Evolutionary conservation across 148 eudicot species (phyloP).

Genomic region (Tetragonia tetragonoides): DNA sequence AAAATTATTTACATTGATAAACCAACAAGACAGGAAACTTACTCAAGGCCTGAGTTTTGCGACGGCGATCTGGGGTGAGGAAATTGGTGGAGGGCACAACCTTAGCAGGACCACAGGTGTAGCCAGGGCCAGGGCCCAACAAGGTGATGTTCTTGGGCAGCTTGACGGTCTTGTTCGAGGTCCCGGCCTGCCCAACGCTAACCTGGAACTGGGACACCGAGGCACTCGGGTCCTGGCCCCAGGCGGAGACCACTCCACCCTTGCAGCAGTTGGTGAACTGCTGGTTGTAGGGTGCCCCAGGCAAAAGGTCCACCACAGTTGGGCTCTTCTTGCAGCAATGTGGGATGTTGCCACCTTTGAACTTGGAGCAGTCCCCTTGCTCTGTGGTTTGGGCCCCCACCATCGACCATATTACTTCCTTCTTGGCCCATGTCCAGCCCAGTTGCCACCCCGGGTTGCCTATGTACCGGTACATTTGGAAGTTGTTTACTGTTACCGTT

Average conservation of each 20-base stretch:
- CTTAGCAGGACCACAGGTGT: slow-evolving; percentile 97
- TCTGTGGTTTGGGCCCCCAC: slow-evolving; percentile 82
- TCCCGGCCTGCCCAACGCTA: slow-evolving; percentile 83
- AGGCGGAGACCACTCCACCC: slow-evolving; percentile 67
- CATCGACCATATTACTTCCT: slow-evolving; percentile 92
- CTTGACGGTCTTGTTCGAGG: slow-evolving; percentile 66
- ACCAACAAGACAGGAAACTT: slow-evolving; percentile 22
- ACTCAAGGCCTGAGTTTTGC: slow-evolving; percentile 82
- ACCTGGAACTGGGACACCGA: slow-evolving; percentile 71
- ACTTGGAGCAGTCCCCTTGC: slow-evolving; percentile 93
- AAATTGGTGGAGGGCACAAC: slow-evolving; percentile 72
- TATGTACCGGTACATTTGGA: slow-evolving; percentile 82
- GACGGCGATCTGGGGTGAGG: slow-evolving; percentile 51
- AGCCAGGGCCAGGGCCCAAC: slow-evolving; percentile 85
- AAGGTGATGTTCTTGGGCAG: slow-evolving; percentile 81
- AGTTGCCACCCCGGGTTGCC: slow-evolving; percentile 80
- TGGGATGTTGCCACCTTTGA: slow-evolving; percentile 65
- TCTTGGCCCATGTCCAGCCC: slow-evolving; percentile 94
- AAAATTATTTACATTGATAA: too few relatives aligned
- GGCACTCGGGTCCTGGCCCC: slow-evolving; percentile 73
- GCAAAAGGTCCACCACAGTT: slow-evolving; percentile 71
- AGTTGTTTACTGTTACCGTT: slow-evolving; percentile 69
- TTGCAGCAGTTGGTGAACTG: slow-evolving; percentile 77
- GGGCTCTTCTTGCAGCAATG: slow-evolving; percentile 82
- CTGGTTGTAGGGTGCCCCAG: slow-evolving; percentile 81